Conservation (phyloP, 2,329 filamentous ascomycete species). For the Helicocarpus griseus region DNA sequence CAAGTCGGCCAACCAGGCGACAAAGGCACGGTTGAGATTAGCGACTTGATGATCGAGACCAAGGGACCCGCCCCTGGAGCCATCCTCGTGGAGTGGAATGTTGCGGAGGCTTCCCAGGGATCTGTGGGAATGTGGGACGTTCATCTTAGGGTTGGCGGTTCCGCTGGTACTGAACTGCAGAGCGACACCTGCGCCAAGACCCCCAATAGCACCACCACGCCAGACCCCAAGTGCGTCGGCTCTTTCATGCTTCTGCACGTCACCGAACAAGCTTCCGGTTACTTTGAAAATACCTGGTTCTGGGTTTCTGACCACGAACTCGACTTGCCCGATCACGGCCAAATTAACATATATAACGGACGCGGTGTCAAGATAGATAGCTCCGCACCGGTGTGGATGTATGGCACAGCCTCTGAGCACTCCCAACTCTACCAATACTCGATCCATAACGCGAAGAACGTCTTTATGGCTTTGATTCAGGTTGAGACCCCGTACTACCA, state of each 20-base stretch:
- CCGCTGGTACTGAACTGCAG: slow-evolving; percentile 73
- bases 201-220: slow-evolving; percentile 50
- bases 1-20: slow-evolving; percentile 73
- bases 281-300: slow-evolving; percentile 83
- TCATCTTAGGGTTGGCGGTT: slow-evolving; percentile 88
- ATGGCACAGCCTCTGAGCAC: slow-evolving; percentile 59
- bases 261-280: slow-evolving; percentile 51
- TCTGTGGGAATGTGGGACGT: slow-evolving; percentile 83
- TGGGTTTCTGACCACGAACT: slow-evolving; percentile 90
- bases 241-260: slow-evolving; percentile 57
- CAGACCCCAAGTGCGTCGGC: slow-evolving; percentile 60
- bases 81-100: slow-evolving; percentile 86
- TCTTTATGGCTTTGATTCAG: slow-evolving; percentile 78
- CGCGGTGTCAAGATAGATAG: slow-evolving; percentile 75
- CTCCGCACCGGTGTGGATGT: slow-evolving; percentile 68
- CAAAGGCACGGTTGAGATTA: slow-evolving; percentile 72
- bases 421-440: slow-evolving; percentile 69
- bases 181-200: slow-evolving; percentile 71
- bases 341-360: slow-evolving; percentile 72
- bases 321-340: slow-evolving; percentile 58
- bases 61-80: slow-evolving; percentile 75
- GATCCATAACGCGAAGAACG: slow-evolving; percentile 62
- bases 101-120: slow-evolving; percentile 55
- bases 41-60: slow-evolving; percentile 77
- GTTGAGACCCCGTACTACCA: slow-evolving; percentile 83